Evolutionary conservation across 2,329 filamentous ascomycete species (phyloP), one percentile per base, ranked within the genome.

Genomic region (Alternaria incomplexa): DNA sequence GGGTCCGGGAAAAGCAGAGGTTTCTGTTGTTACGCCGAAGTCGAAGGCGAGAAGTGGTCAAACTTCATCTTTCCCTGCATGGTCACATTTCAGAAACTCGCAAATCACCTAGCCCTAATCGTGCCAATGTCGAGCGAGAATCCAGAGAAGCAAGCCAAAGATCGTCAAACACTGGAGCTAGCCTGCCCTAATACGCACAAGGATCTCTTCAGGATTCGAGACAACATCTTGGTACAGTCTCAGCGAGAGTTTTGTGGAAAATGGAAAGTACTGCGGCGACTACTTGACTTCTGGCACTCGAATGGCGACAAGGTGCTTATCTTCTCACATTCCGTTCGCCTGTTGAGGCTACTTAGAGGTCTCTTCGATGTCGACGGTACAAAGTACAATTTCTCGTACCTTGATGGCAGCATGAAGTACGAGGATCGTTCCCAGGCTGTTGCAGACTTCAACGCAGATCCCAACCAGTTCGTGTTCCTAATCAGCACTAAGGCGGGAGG

Each of bases 241-340:
- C 93, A 97, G 70, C 91, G 93, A 0, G 91, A 96, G 61, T 97
- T 94, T 68, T 99, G 96, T 74, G 96, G 96, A 4, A 99, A 99
- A 80, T 99, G 96, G 96, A 93, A 93, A 75, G 89, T 99, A 1
- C 80, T 99, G 28, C 92, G 90, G 77, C 94, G 93, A 71, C 83
- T 99, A 5, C 86, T 99, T 7, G 90, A 89, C 58, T 95, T 96
- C 79, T 99, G 96, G 96, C 88, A 97, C 75, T 85, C 87, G 13
- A 93, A 91, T 73, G 93, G 93, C 13, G 93, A 97, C 81, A 99
- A 98, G 79, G 96, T 97, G 1, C 86, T 99, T 0, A 91, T 99
- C 3, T 99, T 99, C 78, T 97, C 93, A 0, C 94, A 98, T 74
- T 96, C 91, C 63, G 93, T 98, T 5, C 88, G 92, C 3, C 83